A percentile compares a stretch with the other conserved stretches of the same genome.
phyloP scores from a whole-genome alignment of 768 basidiomycete genomes.

The Tricholoma matsutake region DNA sequence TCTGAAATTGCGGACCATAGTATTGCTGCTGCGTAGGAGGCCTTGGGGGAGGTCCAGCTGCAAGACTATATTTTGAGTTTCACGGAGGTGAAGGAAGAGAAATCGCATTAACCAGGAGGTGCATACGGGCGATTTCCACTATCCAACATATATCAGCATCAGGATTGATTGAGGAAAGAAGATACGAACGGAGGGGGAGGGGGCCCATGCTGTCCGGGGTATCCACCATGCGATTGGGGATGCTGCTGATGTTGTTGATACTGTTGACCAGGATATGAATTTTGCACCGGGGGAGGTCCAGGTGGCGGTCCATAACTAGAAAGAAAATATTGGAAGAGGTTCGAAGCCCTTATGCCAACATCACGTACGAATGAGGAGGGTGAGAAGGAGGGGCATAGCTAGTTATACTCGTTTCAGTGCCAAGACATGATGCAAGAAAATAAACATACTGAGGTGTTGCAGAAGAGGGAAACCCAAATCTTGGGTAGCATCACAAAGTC shows the following conservation, averaged over 20 bases:
- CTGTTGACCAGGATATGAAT: slow-evolving; percentile 41
- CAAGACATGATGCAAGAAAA: background rate
- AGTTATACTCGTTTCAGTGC: background rate
- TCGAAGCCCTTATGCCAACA: background rate
- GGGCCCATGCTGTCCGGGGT: slow-evolving; percentile 26
- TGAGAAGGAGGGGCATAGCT: slow-evolving; percentile 15
- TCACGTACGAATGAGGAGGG: slow-evolving; percentile 8
- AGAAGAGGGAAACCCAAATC: background rate
- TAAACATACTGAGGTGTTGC: slow-evolving; percentile 7
- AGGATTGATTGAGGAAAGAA: slow-evolving; percentile 1
- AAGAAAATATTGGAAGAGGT: slow-evolving; percentile 4
- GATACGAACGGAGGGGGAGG: slow-evolving; percentile 13
- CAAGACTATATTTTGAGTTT: background rate
- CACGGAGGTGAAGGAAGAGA: background rate
- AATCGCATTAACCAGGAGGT: slow-evolving; percentile 20
- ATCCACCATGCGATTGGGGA: slow-evolving; percentile 15
- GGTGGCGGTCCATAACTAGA: slow-evolving; percentile 20
- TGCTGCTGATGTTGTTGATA: slow-evolving; percentile 34
- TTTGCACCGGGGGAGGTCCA: slow-evolving; percentile 28
- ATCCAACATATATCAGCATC: background rate
- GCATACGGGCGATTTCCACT: slow-evolving; percentile 17
- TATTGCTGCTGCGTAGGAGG: slow-evolving; percentile 58
- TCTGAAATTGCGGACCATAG: slow-evolving; percentile 60
- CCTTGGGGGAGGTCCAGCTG: slow-evolving; percentile 42
- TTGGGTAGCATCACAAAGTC: background rate